Percentiles rank a stretch among this genome's conserved stretches.
These are phyloP conservation scores for Penicillium samsonianum DNA, from an alignment of 495 filamentous ascomycete genomes.

Conservation along the genomic window DNA sequence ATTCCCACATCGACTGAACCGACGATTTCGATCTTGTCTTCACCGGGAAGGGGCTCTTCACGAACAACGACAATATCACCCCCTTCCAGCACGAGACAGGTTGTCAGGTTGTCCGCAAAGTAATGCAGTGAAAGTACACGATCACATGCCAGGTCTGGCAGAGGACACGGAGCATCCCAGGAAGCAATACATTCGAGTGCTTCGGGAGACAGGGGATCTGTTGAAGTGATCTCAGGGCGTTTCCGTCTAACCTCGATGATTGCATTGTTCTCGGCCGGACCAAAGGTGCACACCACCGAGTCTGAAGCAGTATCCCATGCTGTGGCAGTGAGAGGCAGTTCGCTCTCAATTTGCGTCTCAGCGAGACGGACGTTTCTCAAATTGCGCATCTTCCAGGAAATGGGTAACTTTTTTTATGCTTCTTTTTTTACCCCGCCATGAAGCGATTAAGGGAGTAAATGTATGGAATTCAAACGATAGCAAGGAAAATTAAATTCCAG, in stretches of 20 bases:
- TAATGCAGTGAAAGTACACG: constrained; percentile 75
- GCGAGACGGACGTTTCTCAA: constrained; percentile 69
- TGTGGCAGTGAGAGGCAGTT: constrained; percentile 63
- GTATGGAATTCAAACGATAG: constrained; percentile 11
- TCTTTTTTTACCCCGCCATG: constrained; percentile 45
- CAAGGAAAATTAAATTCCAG: constrained; percentile 12
- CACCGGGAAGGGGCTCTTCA: constrained; percentile 67
- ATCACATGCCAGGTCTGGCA: constrained; percentile 69
- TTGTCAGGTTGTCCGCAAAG: constrained; percentile 74
- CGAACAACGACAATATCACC: constrained; percentile 86
- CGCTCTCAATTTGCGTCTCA: constrained; percentile 54
- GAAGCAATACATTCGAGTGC: constrained; percentile 64
- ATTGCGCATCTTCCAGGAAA: constrained; percentile 68
- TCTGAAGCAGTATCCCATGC: constrained; percentile 77
- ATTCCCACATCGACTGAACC: constrained; percentile 93
- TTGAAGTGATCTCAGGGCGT: constrained; percentile 38
- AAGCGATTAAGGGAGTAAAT: constrained; percentile 22
- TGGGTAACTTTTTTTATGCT: constrained; percentile 30
- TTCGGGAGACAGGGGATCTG: constrained; percentile 39
- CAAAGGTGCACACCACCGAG: constrained; percentile 72
- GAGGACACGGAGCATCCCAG: constrained; percentile 80
- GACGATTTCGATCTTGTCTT: constrained; percentile 87
- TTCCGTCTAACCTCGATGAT: constrained; percentile 64
- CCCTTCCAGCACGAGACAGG: constrained; percentile 81
- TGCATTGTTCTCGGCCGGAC: constrained; percentile 61